Evolutionary conservation across 78 protist species (phyloP).

Genomic region (Dictyostelium citrinum): DNA sequence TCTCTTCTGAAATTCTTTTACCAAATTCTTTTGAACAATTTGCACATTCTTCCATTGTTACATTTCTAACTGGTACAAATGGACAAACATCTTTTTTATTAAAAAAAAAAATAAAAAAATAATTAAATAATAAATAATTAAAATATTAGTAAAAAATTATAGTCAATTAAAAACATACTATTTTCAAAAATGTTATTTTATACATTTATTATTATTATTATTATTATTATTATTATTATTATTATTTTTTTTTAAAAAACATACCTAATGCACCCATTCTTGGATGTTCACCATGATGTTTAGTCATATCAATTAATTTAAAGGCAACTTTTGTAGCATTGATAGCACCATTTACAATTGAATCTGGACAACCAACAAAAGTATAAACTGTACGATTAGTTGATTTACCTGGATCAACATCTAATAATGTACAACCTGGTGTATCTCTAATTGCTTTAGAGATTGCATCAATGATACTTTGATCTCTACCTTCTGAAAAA

Average conservation of each 20-base stretch:
- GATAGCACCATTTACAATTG: constrained; percentile 77
- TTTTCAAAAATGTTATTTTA: too few relatives aligned
- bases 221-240: too few relatives aligned
- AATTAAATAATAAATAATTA: not conserved
- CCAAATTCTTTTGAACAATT: constrained; percentile 55
- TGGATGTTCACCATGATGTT: constrained; percentile 79
- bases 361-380: constrained; percentile 74
- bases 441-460: constrained; percentile 49
- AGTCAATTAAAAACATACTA: too few relatives aligned
- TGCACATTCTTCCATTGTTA: constrained; percentile 79
- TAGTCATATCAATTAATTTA: constrained; percentile 79
- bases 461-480: constrained; percentile 70
- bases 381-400: constrained; percentile 82
- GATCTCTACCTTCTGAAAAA: constrained; percentile 84
- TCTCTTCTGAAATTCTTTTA: constrained; percentile 10
- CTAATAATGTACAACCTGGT: constrained; percentile 72
- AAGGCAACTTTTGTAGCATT: constrained; percentile 32
- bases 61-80: constrained; percentile 78
- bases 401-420: constrained; percentile 83
- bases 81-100: constrained; percentile 77
- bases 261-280: constrained; percentile 78
- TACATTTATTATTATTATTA: too few relatives aligned
- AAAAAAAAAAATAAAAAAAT: constrained; percentile 8
- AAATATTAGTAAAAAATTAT: too few relatives aligned
- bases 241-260: too few relatives aligned